These are phyloP conservation scores for Melaleuca quinquenervia DNA, from an alignment of 345 rosid genomes.

Conservation along the genomic window DNA sequence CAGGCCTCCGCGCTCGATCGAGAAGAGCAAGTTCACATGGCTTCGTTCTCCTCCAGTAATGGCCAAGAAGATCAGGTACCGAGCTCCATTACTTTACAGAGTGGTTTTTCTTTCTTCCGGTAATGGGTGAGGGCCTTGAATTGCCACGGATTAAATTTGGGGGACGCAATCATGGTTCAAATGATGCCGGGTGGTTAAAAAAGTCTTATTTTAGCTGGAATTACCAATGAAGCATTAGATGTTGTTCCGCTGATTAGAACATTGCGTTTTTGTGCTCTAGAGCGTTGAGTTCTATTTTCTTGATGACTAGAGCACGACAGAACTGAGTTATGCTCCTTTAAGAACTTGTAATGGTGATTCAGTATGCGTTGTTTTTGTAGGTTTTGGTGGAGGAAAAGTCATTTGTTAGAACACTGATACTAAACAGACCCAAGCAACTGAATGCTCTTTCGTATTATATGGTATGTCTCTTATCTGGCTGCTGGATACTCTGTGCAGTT, in stretches of 20 bases:
- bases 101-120: not conserved
- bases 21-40: not conserved
- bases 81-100: not conserved
- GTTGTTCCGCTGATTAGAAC: not conserved
- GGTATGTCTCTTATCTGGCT: slow-evolving; percentile 22
- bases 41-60: not conserved
- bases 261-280: not conserved
- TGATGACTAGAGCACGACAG: not conserved
- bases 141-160: not conserved
- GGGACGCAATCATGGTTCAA: not conserved
- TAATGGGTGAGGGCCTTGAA: not conserved
- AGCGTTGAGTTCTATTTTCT: not conserved
- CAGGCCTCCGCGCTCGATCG: not conserved
- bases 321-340: not conserved
- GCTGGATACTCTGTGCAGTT: not conserved
- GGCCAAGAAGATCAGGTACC: not conserved
- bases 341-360: not conserved
- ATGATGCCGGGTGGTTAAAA: not conserved
- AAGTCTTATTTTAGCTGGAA: not conserved
- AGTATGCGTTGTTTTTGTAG: slow-evolving; percentile 1
- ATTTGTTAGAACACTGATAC: slow-evolving; percentile 35
- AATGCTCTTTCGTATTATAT: slow-evolving; percentile 53
- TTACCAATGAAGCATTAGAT: not conserved
- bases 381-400: slow-evolving; percentile 49
- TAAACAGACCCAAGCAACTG: slow-evolving; percentile 66